Conservation (phyloP, 2,329 filamentous ascomycete species). For the Cladorrhinum sp. region DNA sequence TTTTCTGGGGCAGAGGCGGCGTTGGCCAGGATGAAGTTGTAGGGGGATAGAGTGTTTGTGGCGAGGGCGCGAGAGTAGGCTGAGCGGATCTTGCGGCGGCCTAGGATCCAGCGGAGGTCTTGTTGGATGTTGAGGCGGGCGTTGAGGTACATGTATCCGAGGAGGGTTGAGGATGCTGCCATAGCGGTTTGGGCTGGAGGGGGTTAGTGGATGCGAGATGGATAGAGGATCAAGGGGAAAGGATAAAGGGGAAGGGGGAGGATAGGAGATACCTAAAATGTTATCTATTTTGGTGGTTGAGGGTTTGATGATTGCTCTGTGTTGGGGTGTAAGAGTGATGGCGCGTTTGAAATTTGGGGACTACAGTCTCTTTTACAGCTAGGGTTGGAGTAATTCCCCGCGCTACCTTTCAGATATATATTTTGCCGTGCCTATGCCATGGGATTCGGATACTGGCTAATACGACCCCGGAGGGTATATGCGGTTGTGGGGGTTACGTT, state of each 20-base stretch:
- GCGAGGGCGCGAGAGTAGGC: conserved; percentile 37
- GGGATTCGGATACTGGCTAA: no score
- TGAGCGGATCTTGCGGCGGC: conserved; percentile 23
- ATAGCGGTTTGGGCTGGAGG: conserved; percentile 39
- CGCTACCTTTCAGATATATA: no score
- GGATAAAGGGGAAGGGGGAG: no score
- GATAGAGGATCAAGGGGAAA: neutral
- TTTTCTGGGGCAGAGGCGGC: conserved; percentile 49
- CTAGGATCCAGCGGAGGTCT: conserved; percentile 52
- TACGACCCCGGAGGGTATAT: neutral
- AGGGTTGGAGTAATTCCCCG: no score
- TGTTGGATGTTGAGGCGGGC: conserved; percentile 66
- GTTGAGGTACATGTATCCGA: conserved; percentile 56
- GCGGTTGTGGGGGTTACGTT: neutral
- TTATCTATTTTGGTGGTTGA: no score
- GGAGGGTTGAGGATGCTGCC: conserved; percentile 36
- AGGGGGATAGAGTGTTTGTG: conserved; percentile 55
- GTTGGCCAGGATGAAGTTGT: conserved; percentile 62
- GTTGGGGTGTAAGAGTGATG: no score
- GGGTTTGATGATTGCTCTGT: no score
- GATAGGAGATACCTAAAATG: no score
- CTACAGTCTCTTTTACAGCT: neutral
- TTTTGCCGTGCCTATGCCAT: no score
- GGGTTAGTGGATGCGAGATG: conserved; percentile 37
- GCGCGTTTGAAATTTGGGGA: no score